Evolutionary conservation across 2,329 filamentous ascomycete species (phyloP).

Genomic region (Elsinoe ampelina): DNA sequence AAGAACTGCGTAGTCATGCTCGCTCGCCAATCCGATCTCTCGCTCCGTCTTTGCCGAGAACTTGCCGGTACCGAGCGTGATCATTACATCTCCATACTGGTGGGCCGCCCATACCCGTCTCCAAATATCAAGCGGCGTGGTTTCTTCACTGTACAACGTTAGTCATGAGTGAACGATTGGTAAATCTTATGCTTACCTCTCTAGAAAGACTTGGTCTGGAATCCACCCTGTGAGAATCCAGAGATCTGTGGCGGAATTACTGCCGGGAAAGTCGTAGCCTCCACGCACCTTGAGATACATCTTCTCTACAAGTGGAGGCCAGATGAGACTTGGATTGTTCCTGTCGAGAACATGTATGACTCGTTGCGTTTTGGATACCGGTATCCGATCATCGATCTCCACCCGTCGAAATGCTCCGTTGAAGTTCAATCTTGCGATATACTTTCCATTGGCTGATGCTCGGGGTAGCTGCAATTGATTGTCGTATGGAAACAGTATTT

Average conservation of each 20-base stretch:
- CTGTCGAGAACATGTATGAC: constrained; percentile 82
- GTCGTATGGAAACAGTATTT: constrained; percentile 69
- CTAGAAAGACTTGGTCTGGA: constrained; percentile 86
- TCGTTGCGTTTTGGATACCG: constrained; percentile 62
- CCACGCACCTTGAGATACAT: constrained; percentile 92
- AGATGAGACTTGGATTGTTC: constrained; percentile 69
- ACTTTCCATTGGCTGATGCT: constrained; percentile 73
- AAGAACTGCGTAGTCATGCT: constrained; percentile 90
- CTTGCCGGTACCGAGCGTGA: constrained; percentile 83
- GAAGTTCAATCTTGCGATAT: constrained; percentile 86
- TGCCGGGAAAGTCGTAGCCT: constrained; percentile 95
- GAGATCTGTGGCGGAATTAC: constrained; percentile 90
- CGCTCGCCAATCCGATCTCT: constrained; percentile 70
- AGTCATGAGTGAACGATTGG: neutral
- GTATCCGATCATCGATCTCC: constrained; percentile 79
- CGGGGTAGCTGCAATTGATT: constrained; percentile 46
- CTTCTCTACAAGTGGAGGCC: constrained; percentile 91
- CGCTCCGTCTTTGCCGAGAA: constrained; percentile 69
- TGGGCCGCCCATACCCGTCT: constrained; percentile 64
- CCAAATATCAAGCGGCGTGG: constrained; percentile 71
- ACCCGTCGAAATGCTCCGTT: constrained; percentile 88
- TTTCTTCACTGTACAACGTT: constrained; percentile 53
- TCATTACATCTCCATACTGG: constrained; percentile 66
- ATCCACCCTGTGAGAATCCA: constrained; percentile 95
- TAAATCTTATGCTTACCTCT: constrained; percentile 43